A percentile compares a stretch with the other conserved stretches of the same genome.
These are phyloP conservation scores for Pichia californica DNA, from an alignment of 805 yeast species.

Conservation along the genomic window DNA sequence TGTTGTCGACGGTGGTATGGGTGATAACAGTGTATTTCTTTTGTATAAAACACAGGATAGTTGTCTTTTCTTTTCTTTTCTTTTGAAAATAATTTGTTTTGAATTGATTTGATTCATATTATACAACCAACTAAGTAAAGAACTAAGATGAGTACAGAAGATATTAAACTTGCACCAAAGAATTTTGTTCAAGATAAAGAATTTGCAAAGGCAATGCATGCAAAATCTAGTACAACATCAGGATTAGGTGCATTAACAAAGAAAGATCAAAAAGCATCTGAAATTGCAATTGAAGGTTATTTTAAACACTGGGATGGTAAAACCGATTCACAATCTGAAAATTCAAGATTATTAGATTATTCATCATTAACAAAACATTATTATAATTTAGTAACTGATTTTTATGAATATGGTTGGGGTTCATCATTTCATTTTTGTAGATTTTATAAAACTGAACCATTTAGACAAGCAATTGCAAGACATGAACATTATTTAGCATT, in stretches of 20 bases:
- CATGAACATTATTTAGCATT: conserved; percentile 94
- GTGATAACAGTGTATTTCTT: background rate
- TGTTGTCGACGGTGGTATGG: background rate
- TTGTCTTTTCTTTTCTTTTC: background rate
- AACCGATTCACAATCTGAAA: conserved; percentile 65
- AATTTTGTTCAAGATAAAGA: conserved; percentile 54
- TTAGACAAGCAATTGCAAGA: conserved; percentile 90
- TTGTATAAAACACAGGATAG: background rate
- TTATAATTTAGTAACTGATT: conserved; percentile 95
- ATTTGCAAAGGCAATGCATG: conserved; percentile 84
- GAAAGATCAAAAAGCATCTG: conserved; percentile 74
- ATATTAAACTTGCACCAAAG: conserved; percentile 42
- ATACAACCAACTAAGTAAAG: background rate
- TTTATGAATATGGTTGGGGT: conserved; percentile 99
- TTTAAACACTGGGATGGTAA: conserved; percentile 97
- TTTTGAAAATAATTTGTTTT: background rate
- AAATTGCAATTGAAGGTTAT: conserved; percentile 81
- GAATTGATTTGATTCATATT: too few relatives aligned
- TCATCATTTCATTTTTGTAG: conserved; percentile 96
- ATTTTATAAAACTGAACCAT: conserved; percentile 88
- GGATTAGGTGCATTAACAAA: conserved; percentile 74
- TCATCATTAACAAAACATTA: conserved; percentile 89
- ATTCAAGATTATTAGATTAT: conserved; percentile 72
- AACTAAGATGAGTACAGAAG: conserved; percentile 6
- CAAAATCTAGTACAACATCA: conserved; percentile 55